Conservation (phyloP, 1,284 basidiomycete genomes). For the Apiotrichum mycotoxinovorans region DNA sequence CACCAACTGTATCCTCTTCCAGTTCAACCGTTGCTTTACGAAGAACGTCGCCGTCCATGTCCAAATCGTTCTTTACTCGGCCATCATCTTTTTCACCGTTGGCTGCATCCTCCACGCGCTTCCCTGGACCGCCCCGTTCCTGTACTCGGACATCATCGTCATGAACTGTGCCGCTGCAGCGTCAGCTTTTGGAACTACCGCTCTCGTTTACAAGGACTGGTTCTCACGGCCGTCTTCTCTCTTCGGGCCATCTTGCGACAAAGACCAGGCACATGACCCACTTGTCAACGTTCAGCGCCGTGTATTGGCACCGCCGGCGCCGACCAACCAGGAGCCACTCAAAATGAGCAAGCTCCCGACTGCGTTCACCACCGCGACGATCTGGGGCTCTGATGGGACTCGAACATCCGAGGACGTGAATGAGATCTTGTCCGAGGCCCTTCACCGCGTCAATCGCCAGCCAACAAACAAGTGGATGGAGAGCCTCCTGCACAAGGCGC, state of each 20-base stretch:
- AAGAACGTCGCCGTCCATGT: conserved; percentile 10
- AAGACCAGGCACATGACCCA: not conserved
- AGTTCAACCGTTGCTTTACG: conserved; percentile 15
- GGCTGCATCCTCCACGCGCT: conserved; percentile 7
- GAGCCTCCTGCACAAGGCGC: not conserved
- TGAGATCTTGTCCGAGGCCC: not conserved
- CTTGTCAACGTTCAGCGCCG: conserved; percentile 6
- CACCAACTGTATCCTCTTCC: conserved; percentile 11
- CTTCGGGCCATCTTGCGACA: no score
- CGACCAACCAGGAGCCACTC: not conserved
- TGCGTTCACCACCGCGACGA: not conserved
- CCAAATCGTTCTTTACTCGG: conserved; percentile 10
- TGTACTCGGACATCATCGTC: conserved; percentile 9
- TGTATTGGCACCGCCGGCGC: not conserved
- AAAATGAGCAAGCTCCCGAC: not conserved
- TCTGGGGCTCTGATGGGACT: conserved; percentile 4
- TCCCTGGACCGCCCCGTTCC: conserved; percentile 6
- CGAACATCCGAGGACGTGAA: not conserved
- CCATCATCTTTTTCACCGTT: not conserved
- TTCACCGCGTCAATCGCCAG: not conserved
- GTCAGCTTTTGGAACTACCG: conserved; percentile 3
- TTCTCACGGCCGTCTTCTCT: not conserved
- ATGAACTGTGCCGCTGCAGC: conserved; percentile 3
- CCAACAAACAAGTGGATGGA: not conserved
- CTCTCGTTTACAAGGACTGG: conserved; percentile 6